A percentile compares a stretch with the other conserved stretches of the same genome.
These are phyloP conservation scores for Beauveria sp. DNA, from an alignment of 2,329 filamentous ascomycete genomes.

Conservation along the genomic window DNA sequence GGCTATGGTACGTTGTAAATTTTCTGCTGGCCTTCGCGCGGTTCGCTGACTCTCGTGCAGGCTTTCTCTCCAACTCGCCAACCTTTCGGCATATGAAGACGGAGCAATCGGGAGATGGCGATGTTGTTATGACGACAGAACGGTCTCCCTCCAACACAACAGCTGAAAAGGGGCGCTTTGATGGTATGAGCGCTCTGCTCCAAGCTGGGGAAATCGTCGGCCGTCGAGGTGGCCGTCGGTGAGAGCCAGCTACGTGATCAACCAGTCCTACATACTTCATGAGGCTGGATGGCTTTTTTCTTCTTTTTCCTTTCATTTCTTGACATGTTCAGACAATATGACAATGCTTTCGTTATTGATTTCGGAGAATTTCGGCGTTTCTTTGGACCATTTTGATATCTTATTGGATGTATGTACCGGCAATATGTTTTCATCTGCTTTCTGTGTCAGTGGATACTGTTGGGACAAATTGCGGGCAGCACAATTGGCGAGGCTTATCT, in stretches of 20 bases:
- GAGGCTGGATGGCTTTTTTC: not conserved
- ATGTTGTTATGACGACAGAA: constrained; percentile 25
- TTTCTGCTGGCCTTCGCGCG: constrained; percentile 11
- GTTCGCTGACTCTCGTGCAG: constrained; percentile 23
- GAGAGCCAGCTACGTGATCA: not conserved
- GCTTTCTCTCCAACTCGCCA: constrained; percentile 26
- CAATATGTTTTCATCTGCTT: not conserved
- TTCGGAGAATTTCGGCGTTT: not conserved
- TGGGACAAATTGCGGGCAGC: not conserved
- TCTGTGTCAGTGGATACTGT: not conserved
- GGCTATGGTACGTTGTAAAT: constrained; percentile 28
- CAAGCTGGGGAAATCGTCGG: constrained; percentile 53
- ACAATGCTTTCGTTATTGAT: not conserved
- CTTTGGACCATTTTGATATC: not conserved
- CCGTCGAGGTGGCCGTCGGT: constrained; percentile 24
- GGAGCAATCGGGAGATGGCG: constrained; percentile 22
- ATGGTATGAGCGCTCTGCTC: constrained; percentile 53
- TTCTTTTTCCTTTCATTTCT: not conserved
- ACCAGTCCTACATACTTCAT: not conserved
- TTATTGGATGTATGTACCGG: not conserved
- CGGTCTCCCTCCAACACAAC: constrained; percentile 21
- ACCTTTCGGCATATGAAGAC: constrained; percentile 25
- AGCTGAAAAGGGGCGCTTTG: constrained; percentile 29
- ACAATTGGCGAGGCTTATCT: not conserved
- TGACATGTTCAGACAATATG: not conserved